Evolutionary conservation across 148 eudicot species (phyloP), one percentile per base, ranked within the genome.

Genomic region (Cornus kousa): DNA sequence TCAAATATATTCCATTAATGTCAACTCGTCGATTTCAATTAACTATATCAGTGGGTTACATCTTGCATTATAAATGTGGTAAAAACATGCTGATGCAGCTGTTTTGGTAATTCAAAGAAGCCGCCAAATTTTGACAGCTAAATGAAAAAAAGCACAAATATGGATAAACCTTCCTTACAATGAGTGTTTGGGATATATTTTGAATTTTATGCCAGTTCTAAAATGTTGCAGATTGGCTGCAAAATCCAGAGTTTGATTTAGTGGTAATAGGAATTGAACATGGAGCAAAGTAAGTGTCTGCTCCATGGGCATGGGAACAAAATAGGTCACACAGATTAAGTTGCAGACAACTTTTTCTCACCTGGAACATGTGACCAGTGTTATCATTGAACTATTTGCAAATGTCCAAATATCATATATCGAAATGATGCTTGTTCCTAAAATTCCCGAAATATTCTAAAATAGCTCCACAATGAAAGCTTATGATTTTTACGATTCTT

Each of bases 1-100:
- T 72, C 22, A 71, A 8, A 40, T 53, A 48, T 32, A 72, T 40
- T 32, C 74, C 14, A 16, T 48, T 55, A 57, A n/a, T 80, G 64
- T 28, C 73, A 23, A 12, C 19, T 11, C 17, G 12, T 53, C 59
- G 39, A 3, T 46, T 24, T 0, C 9, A 31, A 68, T 20, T 9
- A 24, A 46, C n/a, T n/a, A 5, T 33, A 66, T n/a, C 39, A 32
- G 70, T 32, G 40, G 20, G 31, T 32, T 53, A 53, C 14, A 68
- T 17, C 16, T 12, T 68, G 20, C 7, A 68, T 31, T 68, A 4
- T 2, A 3, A 14, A 32, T 68, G 39, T 14, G 40, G 70, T 5
- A 32, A 31, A 12, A 53, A 53, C 17, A 53, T 53, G 19, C 59
- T 53, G 59, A 53, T 53, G 3, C 17, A 53, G 12, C 59, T 16